Conservation (phyloP, 2,329 filamentous ascomycete species). For the Claviceps sp. region DNA sequence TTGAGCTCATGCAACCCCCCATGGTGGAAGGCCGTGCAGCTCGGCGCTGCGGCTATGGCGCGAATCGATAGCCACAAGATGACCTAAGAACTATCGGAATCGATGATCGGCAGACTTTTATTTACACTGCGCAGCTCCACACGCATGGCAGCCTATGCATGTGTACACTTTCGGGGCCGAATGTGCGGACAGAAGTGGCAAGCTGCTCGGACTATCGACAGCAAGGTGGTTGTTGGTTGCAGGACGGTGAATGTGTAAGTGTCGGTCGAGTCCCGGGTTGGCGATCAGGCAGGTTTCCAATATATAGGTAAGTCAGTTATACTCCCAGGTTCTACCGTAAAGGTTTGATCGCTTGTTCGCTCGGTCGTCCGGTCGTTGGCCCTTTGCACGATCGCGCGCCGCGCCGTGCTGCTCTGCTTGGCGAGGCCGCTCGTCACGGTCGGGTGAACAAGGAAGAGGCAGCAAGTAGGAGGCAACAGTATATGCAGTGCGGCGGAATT, state of each 20-base stretch:
- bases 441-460: background rate
- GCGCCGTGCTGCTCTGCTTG: background rate
- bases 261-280: background rate
- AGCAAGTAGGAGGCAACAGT: background rate
- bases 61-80: background rate
- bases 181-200: background rate
- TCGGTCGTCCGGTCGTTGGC: background rate
- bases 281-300: no score
- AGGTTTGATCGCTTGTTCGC: background rate
- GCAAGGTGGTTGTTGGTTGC: background rate
- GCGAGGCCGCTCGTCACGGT: background rate
- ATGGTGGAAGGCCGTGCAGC: slow-evolving; percentile 38
- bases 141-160: slow-evolving; percentile 1
- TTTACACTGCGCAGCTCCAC: background rate
- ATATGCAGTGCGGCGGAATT: background rate
- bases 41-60: slow-evolving; percentile 1
- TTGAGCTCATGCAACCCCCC: slow-evolving; percentile 88
- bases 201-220: background rate
- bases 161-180: background rate
- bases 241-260: background rate
- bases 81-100: background rate
- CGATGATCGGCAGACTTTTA: background rate
- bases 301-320: background rate
- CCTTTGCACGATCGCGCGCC: background rate
- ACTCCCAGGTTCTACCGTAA: background rate